Evolutionary conservation across 2,329 filamentous ascomycete species (phyloP).

Genomic region (Ploettnerulaceae sp.): DNA sequence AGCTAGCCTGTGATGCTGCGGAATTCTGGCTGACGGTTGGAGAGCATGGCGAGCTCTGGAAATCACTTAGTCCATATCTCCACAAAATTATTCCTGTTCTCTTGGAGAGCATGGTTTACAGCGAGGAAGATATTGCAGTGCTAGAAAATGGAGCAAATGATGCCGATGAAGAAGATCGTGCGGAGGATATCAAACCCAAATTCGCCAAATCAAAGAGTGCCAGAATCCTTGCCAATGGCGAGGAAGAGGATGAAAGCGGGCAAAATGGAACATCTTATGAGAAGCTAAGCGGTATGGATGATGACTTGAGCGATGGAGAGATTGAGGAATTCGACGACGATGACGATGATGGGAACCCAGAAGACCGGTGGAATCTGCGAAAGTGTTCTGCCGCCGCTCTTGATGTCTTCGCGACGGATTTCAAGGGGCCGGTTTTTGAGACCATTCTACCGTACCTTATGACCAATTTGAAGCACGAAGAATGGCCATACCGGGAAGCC

Average conservation of each 20-base stretch:
- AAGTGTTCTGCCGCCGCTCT: conserved; percentile 96
- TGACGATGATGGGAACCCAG: conserved; percentile 75
- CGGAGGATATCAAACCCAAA: conserved; percentile 85
- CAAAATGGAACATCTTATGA: conserved; percentile 52
- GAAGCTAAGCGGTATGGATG: conserved; percentile 45
- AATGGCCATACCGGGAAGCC: conserved; percentile 91
- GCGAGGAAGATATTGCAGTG: conserved; percentile 83
- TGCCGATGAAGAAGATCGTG: conserved; percentile 84
- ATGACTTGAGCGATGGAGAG: conserved; percentile 81
- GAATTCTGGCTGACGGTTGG: conserved; percentile 97
- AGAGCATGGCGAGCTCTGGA: conserved; percentile 77
- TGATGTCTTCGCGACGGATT: conserved; percentile 89
- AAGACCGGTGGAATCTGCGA: conserved; percentile 89
- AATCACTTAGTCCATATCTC: conserved; percentile 71
- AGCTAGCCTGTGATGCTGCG: conserved; percentile 87
- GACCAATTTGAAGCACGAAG: conserved; percentile 77
- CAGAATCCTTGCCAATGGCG: conserved; percentile 39
- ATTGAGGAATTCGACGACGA: conserved; percentile 64
- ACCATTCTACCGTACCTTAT: conserved; percentile 90
- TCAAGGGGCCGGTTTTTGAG: conserved; percentile 81
- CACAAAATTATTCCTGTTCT: conserved; percentile 84
- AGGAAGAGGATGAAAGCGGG: conserved; percentile 46
- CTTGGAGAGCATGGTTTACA: conserved; percentile 93
- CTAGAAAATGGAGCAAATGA: conserved; percentile 82
- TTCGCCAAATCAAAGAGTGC: conserved; percentile 69